Evolutionary conservation across 768 basidiomycete species (phyloP).

Genomic region (Arthromyces matolae): DNA sequence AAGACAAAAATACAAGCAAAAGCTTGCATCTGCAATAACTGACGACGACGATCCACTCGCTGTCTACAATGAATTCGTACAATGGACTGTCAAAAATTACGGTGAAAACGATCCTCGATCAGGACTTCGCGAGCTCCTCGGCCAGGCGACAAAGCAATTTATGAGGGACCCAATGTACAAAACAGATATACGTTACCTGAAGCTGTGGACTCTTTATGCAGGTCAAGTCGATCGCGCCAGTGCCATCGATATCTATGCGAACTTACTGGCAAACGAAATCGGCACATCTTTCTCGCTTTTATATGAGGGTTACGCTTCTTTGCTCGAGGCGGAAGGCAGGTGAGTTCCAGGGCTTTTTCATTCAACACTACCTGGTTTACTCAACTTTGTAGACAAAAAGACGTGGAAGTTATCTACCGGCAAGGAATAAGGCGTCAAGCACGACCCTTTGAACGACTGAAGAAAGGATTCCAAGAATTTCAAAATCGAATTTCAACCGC

Average conservation of each 20-base stretch:
- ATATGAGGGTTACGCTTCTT: conserved; percentile 88
- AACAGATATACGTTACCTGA: conserved; percentile 85
- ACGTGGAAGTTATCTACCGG: conserved; percentile 79
- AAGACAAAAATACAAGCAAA: conserved; percentile 33
- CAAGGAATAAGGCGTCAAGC: conserved; percentile 80
- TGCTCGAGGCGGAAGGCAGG: conserved; percentile 76
- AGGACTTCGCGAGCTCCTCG: conserved; percentile 76
- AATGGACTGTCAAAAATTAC: conserved; percentile 85
- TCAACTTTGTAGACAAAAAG: conserved; percentile 46
- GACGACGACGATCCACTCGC: conserved; percentile 88
- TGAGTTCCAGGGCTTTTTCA: conserved; percentile 23
- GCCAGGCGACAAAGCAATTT: conserved; percentile 80
- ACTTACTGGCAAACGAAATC: conserved; percentile 68
- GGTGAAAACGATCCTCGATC: conserved; percentile 63
- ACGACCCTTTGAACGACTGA: conserved; percentile 80
- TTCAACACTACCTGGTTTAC: background rate
- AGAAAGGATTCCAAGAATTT: conserved; percentile 78
- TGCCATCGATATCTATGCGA: conserved; percentile 69
- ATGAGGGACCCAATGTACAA: conserved; percentile 80
- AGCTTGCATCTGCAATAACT: conserved; percentile 49
- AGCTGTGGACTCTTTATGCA: conserved; percentile 88
- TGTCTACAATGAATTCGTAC: conserved; percentile 80
- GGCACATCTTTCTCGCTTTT: conserved; percentile 74
- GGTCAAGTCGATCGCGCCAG: conserved; percentile 69
- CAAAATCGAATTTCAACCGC: conserved; percentile 42